Conservation (phyloP, 1,284 basidiomycete species). For the Boletellus deceptivus region DNA sequence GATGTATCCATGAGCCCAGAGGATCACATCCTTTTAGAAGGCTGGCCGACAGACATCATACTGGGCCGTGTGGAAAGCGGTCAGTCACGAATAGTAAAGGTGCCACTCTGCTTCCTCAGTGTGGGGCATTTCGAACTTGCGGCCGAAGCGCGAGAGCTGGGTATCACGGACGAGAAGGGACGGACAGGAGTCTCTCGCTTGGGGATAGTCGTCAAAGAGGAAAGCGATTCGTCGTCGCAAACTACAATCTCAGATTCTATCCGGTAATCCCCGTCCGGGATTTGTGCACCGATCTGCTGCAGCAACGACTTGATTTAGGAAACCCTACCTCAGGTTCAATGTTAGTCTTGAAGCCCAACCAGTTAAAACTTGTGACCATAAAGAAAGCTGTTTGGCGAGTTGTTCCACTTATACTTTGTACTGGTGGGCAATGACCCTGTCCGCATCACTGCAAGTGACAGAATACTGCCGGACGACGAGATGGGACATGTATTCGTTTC, state of each 20-base stretch:
- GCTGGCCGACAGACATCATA: constrained; percentile 56
- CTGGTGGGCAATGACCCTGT: too few relatives aligned
- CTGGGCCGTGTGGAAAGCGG: constrained; percentile 56
- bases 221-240: constrained; percentile 12
- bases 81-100: constrained; percentile 50
- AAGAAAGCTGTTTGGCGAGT: too few relatives aligned
- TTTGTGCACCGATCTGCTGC: background rate
- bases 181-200: constrained; percentile 26
- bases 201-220: constrained; percentile 14
- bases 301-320: too few relatives aligned
- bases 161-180: constrained; percentile 6
- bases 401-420: too few relatives aligned
- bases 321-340: background rate
- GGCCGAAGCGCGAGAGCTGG: constrained; percentile 45
- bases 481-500: too few relatives aligned
- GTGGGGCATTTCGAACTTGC: constrained; percentile 69
- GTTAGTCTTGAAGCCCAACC: too few relatives aligned
- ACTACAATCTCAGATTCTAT: background rate
- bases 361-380: too few relatives aligned
- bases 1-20: constrained; percentile 55
- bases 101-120: constrained; percentile 73
- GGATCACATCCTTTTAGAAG: constrained; percentile 71
- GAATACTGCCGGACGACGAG: too few relatives aligned
- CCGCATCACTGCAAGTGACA: too few relatives aligned
- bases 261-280: background rate